These are phyloP conservation scores for Phymatotrichopsis omnivora DNA, from an alignment of 2,329 filamentous ascomycete genomes.

Conservation along the genomic window DNA sequence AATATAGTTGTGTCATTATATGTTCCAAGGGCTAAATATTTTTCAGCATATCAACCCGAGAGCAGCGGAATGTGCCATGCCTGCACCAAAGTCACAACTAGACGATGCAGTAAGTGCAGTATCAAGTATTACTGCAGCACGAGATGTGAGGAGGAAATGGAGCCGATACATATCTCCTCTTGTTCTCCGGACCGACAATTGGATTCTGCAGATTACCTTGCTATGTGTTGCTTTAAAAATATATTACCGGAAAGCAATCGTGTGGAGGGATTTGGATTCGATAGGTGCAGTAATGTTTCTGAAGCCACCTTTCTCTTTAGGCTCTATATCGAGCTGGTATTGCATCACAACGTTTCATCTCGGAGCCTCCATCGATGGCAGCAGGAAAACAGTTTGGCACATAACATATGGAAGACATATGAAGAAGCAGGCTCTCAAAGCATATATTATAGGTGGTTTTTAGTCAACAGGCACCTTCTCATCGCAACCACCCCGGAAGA, in stretches of 20 bases:
- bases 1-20: neutral
- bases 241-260: neutral
- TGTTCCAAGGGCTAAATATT: neutral
- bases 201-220: constrained; percentile 15
- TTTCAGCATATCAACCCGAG: neutral
- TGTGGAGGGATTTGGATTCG: constrained; percentile 13
- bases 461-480: constrained; percentile 10
- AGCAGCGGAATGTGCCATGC: neutral
- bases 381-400: constrained; percentile 6
- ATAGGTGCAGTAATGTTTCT: neutral
- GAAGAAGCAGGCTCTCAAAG: too few relatives aligned
- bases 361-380: constrained; percentile 10
- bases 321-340: constrained; percentile 7
- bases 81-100: neutral
- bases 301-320: constrained; percentile 4
- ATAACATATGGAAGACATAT: constrained; percentile 8
- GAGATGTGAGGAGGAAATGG: neutral
- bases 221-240: constrained; percentile 4
- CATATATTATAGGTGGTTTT: constrained; percentile 15
- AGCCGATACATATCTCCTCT: neutral
- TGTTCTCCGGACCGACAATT: constrained; percentile 5
- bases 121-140: neutral
- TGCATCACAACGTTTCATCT: neutral
- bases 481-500: constrained; percentile 3
- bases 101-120: constrained; percentile 11